Base-by-base conservation (phyloP, 1,284 basidiomycete genomes). In the Melampsora americana region DNA sequence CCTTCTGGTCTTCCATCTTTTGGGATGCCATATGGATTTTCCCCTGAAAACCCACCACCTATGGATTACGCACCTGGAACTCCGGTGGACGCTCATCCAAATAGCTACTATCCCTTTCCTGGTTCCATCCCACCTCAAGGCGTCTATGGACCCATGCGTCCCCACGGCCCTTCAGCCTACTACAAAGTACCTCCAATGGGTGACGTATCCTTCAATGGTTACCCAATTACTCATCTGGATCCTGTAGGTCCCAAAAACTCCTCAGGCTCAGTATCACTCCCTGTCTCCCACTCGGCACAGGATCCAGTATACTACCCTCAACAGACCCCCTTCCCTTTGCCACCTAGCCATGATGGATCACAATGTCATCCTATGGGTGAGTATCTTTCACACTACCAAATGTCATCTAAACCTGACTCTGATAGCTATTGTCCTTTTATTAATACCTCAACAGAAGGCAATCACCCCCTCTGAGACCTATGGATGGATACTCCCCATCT, bases 61-160 rank as follows among this genome's bases (percentile, higher is more conserved):
- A 56, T 23, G 20, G 53, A 28, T 9, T 56, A 23, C 26, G 53
- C 26, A 6, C 20, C 53, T 28, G 53, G 53, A 23, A 56, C 7
- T 56, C 53, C 53, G 53, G 26, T 56, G 18, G 18, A 56, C 14
- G 53, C 26, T 18, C 20, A 56, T 23, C 12, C 53, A 6, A 28
- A n/a, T 56, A 18, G 9, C 26, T 56, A 56, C 53, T 56, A 56
- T 12, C 6, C 53, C 20, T 56, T 56, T 18, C 53, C 53, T 12
- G 53, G n/a, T 28, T 28, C 53, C 7, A 56, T 56, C n/a, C 53
- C 53, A 23, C 53, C 53, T n/a, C 53, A 56, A 6, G 26, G 26
- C 53, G 53, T 56, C 53, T 56, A 56, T 28, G 53, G 53, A 28
- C 53, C 26, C 53, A 56, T 56, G n/a, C 53, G 9, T 56, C 53